A percentile compares a stretch with the other conserved stretches of the same genome.
These are phyloP conservation scores for Vicia sativa DNA, from an alignment of 306 rosid species.

Conservation along the genomic window DNA sequence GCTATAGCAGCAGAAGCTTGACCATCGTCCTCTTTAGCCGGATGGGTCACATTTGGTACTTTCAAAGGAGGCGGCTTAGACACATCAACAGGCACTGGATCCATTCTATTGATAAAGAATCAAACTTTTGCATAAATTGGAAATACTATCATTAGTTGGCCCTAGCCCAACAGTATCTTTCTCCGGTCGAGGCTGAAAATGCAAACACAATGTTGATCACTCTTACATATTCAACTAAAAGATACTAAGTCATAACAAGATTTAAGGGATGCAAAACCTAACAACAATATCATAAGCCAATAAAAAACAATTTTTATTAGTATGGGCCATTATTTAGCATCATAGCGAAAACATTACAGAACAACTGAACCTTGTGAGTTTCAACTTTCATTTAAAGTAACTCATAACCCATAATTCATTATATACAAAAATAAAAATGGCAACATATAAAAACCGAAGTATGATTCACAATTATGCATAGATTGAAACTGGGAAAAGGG, in stretches of 20 bases:
- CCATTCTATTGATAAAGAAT: slow-evolving; percentile 56
- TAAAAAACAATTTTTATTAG: background rate
- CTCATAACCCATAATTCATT: no score
- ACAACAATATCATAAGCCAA: slow-evolving; percentile 7
- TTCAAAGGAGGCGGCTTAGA: slow-evolving; percentile 46
- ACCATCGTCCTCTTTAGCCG: slow-evolving; percentile 40
- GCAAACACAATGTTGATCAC: background rate
- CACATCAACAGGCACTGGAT: slow-evolving; percentile 58
- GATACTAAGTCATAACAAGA: background rate
- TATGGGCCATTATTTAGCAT: background rate
- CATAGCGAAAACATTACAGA: slow-evolving; percentile 4
- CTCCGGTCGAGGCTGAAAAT: slow-evolving; percentile 42
- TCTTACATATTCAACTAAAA: background rate
- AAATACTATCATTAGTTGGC: slow-evolving; percentile 41
- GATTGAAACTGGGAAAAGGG: slow-evolving; percentile 14
- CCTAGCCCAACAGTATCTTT: slow-evolving; percentile 41
- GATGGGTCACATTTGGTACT: slow-evolving; percentile 47
- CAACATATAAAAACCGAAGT: background rate
- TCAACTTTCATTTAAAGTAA: slow-evolving; percentile 15
- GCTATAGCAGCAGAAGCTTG: slow-evolving; percentile 50
- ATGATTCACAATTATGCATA: background rate
- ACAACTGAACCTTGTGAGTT: slow-evolving; percentile 27
- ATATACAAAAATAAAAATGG: background rate
- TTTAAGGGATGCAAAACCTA: background rate
- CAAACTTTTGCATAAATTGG: slow-evolving; percentile 39